Evolutionary conservation across 345 rosid species (phyloP).

Genomic region (Lepidium africanum): DNA sequence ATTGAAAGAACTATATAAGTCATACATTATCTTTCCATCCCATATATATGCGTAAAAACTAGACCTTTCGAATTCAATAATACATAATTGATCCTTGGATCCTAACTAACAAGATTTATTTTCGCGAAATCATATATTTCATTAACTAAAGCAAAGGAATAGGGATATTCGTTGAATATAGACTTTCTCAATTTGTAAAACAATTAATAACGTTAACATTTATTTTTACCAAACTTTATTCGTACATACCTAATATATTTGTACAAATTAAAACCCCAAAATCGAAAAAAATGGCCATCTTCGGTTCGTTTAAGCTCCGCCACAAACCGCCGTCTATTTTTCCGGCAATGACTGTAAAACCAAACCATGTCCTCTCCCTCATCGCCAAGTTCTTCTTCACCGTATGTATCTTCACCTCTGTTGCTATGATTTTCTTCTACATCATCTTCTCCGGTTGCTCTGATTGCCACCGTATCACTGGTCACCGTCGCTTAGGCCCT

Average conservation of each 20-base stretch:
- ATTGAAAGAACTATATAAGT: not conserved
- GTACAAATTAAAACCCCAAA: not conserved
- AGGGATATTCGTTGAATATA: constrained; percentile 12
- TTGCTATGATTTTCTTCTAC: constrained; percentile 38
- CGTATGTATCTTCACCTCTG: constrained; percentile 33
- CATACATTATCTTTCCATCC: not conserved
- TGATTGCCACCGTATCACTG: constrained; percentile 14
- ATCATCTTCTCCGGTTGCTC: constrained; percentile 30
- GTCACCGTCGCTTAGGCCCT: constrained; percentile 33
- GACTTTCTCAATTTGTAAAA: constrained; percentile 7
- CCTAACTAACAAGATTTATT: constrained; percentile 12
- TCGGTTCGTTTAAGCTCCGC: constrained; percentile 19
- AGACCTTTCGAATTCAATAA: not conserved
- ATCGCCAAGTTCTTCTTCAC: constrained; percentile 36
- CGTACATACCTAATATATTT: not conserved
- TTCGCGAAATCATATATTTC: not conserved
- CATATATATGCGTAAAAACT: not conserved
- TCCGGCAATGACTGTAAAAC: constrained; percentile 26
- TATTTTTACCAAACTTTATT: not conserved
- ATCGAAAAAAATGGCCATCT: constrained; percentile 13
- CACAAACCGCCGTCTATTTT: constrained; percentile 21
- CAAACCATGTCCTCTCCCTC: constrained; percentile 27
- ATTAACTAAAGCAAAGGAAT: constrained; percentile 10
- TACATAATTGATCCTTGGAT: not conserved
- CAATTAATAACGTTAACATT: not conserved